Evolutionary conservation across 768 basidiomycete genomes (phyloP).

Genomic region (Tricholoma sp.): DNA sequence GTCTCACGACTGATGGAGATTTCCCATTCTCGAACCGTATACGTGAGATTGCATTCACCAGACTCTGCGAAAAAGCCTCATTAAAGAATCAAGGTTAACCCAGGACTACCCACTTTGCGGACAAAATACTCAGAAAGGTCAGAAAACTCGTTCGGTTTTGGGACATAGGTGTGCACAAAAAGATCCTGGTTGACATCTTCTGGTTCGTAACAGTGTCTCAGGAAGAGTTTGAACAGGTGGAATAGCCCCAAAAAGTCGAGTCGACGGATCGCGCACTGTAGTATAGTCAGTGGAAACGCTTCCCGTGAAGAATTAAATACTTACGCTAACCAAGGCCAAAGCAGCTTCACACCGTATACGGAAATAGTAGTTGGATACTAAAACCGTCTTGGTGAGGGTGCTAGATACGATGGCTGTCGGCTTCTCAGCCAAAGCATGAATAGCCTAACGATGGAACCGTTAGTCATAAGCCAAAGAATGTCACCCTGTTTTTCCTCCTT

Average conservation of each 20-base stretch:
- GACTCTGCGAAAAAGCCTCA: constrained; percentile 42
- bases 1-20: constrained; percentile 78
- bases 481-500: neutral
- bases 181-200: constrained; percentile 78
- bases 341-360: constrained; percentile 96
- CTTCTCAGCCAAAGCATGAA: constrained; percentile 76
- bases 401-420: constrained; percentile 85
- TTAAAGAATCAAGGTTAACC: neutral
- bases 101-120: constrained; percentile 61
- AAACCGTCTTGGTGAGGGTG: constrained; percentile 86
- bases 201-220: constrained; percentile 86
- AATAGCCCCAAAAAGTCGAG: constrained; percentile 90
- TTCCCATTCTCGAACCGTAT: constrained; percentile 86
- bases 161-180: constrained; percentile 86
- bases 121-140: constrained; percentile 93
- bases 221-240: constrained; percentile 92
- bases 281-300: constrained; percentile 7
- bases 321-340: constrained; percentile 71
- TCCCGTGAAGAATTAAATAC: constrained; percentile 20
- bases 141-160: constrained; percentile 90
- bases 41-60: constrained; percentile 79
- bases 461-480: neutral
- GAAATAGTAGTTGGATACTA: constrained; percentile 95
- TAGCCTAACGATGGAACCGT: constrained; percentile 53
- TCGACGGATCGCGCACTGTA: constrained; percentile 76